Evolutionary conservation across 331 rosid genomes (phyloP), one percentile per base, ranked within the genome.

Genomic region (Quercus tomentella): DNA sequence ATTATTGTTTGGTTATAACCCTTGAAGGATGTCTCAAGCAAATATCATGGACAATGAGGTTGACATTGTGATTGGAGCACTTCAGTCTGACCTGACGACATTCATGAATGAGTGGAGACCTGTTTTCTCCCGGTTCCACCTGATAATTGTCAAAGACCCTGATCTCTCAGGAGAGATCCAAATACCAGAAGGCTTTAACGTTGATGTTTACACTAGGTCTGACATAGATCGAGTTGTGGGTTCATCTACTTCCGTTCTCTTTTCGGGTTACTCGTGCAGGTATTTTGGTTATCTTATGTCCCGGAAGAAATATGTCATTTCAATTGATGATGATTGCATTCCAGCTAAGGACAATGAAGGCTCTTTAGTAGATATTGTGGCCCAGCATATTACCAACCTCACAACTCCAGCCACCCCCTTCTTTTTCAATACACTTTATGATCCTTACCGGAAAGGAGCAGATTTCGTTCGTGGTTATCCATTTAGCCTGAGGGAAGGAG

Each of bases 391-490:
- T 16, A 60, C 83, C 49, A 96, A 96, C 89, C 97, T 96, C 71
- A 77, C 79, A 82, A 90, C 94, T 70, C 99, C 99, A 21, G 99
- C 99, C 11, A 96, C 99, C 18, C 99, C 99, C 15, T 96, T 96
- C 90, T 96, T 96, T 84, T 96, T 96, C 73, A 96, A 93, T 84
- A 96, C 99, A 7, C 93, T 96, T 1, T 96, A 96, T 79, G 99
- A 96, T 85, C 99, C 99, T 31, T 96, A 76, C 72, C 83, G 93
- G 54, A 85, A 93, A 81, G 99, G 99, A 70, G 97, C 97, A 0
- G 99, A 96, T 73, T 96, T 96, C 37, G 99, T 96, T 66, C 99
- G 98, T 4, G 99, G 99, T 8, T 96, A 96, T 88, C 99, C 99
- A 18, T 96, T 96, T 77, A 96, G 99, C 81, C 91, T 96, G 73